Evolutionary conservation across 768 basidiomycete species (phyloP).

Genomic region (Boletus patriciae): DNA sequence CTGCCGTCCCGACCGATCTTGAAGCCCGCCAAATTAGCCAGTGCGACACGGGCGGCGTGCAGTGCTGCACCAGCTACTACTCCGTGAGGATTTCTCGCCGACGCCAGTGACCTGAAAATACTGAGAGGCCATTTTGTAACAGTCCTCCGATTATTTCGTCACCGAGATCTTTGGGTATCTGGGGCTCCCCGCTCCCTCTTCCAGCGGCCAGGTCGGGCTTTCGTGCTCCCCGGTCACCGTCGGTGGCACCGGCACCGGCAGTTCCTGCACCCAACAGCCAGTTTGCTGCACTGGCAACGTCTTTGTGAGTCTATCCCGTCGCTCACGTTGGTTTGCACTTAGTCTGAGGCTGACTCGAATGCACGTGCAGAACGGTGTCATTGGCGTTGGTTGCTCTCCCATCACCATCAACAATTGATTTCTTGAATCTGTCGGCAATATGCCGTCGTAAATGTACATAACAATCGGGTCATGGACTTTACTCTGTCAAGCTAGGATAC

Average conservation of each 20-base stretch:
- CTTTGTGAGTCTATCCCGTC: background rate
- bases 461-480: background rate
- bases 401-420: background rate
- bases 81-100: background rate
- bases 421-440: background rate
- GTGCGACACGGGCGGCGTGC: conserved; percentile 43
- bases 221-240: conserved; percentile 1
- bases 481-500: background rate
- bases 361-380: background rate
- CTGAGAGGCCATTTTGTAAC: background rate
- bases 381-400: conserved; percentile 1
- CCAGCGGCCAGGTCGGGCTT: background rate
- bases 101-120: background rate
- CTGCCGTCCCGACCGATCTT: background rate
- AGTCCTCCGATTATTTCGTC: background rate
- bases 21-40: background rate
- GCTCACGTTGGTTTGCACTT: background rate
- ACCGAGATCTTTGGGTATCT: background rate
- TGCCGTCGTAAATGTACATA: background rate
- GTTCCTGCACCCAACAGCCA: background rate
- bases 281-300: conserved; percentile 3
- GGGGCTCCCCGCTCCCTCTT: background rate
- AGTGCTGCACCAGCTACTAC: conserved; percentile 3
- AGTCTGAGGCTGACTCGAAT: background rate
- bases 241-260: background rate